Evolutionary conservation across 257 asterid species (phyloP), one percentile per base, ranked within the genome.

Genomic region (Leonotis leonurus): DNA sequence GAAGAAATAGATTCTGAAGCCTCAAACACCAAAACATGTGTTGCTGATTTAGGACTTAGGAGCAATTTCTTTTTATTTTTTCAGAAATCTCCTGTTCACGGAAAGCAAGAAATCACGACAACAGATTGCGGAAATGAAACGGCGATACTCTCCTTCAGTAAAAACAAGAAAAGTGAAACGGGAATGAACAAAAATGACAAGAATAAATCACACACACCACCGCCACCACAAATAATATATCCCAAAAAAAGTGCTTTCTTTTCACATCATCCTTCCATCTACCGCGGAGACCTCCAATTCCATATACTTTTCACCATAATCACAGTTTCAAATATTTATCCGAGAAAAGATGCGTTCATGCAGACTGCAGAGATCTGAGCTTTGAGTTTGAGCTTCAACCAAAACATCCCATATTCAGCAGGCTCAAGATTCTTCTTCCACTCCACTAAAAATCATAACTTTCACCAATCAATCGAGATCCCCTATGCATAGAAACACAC

Each of bases 281-380:
- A 60, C 71, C 72, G 55, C 8, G 68, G 65, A 48, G 39, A 67
- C 72, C 73, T 70, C 83, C 74, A 70, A 70, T 58, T 77, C 80
- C 75, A 58, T 68, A 70, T 57, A 3, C 18, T 56, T 11, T 37
- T 49, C 79, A 52, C 75, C 77, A 73, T 65, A 67, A 16, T n/a
- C 29, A 56, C 72, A 6, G 59, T 32, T 39, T 16, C 48, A 17
- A 58, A 8, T 36, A 30, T n/a, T 29, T 51, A 20, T 0, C 54
- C 30, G 9, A 10, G 1, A 36, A 62, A 32, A 18, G 33, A 59
- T 13, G 21, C 50, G 60, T 44, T 37, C 64, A 52, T 27, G 18
- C 43, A 49, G 61, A 71, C 46, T 27, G 18, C 43, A 49, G 61
- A 71, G 70, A 76, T 76, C 72, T 40, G 59, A 68, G 65, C 72